Base-by-base conservation (phyloP, 2,329 filamentous ascomycete genomes). In the Aspergillus neotritici region DNA sequence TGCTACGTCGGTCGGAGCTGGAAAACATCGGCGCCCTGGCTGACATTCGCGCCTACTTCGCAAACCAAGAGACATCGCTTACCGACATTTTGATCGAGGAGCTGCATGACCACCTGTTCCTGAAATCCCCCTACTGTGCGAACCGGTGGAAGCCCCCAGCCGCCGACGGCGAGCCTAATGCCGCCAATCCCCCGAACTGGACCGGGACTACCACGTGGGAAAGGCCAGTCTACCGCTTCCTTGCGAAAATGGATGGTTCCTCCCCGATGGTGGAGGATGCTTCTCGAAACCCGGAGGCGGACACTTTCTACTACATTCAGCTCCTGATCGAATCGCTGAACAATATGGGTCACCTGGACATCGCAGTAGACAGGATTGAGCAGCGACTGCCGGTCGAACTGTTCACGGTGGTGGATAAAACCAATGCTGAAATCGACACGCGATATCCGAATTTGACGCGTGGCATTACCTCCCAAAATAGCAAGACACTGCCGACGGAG, bases 21-120 rank as follows among this genome's bases (percentile, higher is more conserved):
- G 90, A 96, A 59, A 83, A 85, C 30, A 95, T 98, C 52, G 90
- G 89, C 1, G 91, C 89, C 6, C 72, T 98, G 56, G 83, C 80
- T 44, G 93, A 98, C 55, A 69, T 98, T 52, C 80, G 88, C 44
- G 82, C 82, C 56, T 97, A 97, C 60, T 80, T 98, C 45, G 83
- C 83, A 46, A 97, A 95, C 60, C 94, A 98, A 63, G 93, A 98
- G 69, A 86, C 84, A 21, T 83, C 87, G 0, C 71, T 98, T 50
- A 91, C 91, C 60, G 93, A 98, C 60, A 97, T 97, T 41, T 66
- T 98, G 43, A 83, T 97, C n/a, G 93, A 98, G 63, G 93, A 98
- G 66, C 74, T 98, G 29, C 93, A 98, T 62, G 93, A 94, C 63
- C 93, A 98, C 67, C 76, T 98, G 4, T 98, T 98, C 62, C 80